Base-by-base conservation (phyloP, 352 stramenopile genomes). In the Globisporangium acanthophoron region DNA sequence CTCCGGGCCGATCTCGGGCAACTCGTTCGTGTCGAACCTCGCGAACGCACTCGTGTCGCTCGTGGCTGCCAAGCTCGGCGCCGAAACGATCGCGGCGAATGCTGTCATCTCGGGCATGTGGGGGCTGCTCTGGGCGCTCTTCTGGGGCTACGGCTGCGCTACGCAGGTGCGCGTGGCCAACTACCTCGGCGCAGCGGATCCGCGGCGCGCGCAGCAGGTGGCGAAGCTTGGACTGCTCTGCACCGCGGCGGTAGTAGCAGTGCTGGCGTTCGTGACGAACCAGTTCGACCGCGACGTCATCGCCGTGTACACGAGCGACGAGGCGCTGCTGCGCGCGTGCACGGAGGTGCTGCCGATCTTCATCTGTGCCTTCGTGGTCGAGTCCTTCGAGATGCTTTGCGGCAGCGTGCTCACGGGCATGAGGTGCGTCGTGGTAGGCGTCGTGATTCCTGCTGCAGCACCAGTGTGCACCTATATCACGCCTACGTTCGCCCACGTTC, bases 141-240 rank as follows among this genome's bases (percentile, higher is more conserved):
- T 89, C 56, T 92, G 83, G 80, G 80, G 80, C 13, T 92, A 88
- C 49, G 83, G 75, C 45, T 92, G 80, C 49, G 83, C 83, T 12
- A 90, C 80, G 1, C 84, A 94, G 57, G 72, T 88, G 41, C 80
- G 81, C 27, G 79, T 91, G 27, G 84, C 81, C 56, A 91, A 87
- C 57, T 89, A 91, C 51, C 60, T 94, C 3, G 81, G 81, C 5
- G 81, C 84, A 5, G 74, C 73, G 1, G 67, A 80, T 44, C 80
- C 83, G 0, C 52, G 70, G 15, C 63, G 67, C 27, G 79, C 83
- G 11, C 70, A 88, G 47, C 62, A 67, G 33, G 73, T 90, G 31
- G 74, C 72, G 3, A 67, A 61, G 24, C 57, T 93, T 6, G 84
- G 80, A 0, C 76, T 90, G 8, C 43, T 69, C 31, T 88, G 81